These are phyloP conservation scores for Aspergillus sp. DNA, from an alignment of 2,329 filamentous ascomycete species.

Conservation along the genomic window DNA sequence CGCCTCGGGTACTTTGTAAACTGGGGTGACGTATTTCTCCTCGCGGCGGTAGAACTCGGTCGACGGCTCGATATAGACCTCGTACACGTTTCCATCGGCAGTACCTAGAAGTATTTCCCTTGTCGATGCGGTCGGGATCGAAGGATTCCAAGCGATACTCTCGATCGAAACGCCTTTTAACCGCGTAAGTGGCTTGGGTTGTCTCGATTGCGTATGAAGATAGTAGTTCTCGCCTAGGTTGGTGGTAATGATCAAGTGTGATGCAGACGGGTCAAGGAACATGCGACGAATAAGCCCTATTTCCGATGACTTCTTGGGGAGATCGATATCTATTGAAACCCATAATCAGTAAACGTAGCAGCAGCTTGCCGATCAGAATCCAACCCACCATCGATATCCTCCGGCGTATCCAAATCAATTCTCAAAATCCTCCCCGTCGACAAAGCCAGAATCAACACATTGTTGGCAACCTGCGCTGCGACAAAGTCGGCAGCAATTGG, in stretches of 20 bases:
- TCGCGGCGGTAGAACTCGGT: constrained; percentile 93
- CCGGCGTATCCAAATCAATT: constrained; percentile 87
- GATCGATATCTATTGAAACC: constrained; percentile 69
- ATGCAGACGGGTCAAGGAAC: constrained; percentile 95
- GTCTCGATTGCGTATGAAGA: constrained; percentile 87
- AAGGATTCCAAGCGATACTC: constrained; percentile 90
- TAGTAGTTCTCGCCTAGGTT: constrained; percentile 95
- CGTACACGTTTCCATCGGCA: constrained; percentile 90
- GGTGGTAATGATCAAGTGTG: constrained; percentile 86
- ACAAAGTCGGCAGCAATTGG: constrained; percentile 92
- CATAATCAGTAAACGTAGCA: constrained; percentile 10
- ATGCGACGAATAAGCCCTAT: constrained; percentile 88
- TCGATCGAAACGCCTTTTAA: constrained; percentile 84
- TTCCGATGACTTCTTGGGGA: constrained; percentile 87
- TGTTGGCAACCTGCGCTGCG: constrained; percentile 92
- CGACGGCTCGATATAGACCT: constrained; percentile 88
- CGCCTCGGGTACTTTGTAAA: constrained; percentile 76
- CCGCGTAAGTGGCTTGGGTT: constrained; percentile 72
- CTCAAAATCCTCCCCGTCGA: constrained; percentile 87
- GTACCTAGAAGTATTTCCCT: constrained; percentile 88
- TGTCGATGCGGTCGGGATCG: constrained; percentile 84
- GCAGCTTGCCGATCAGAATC: not conserved
- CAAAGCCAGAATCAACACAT: constrained; percentile 86
- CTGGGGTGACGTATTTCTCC: constrained; percentile 79
- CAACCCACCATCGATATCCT: constrained; percentile 78